Conservation (phyloP, 805 yeast species). For the Metschnikowia lunata region DNA sequence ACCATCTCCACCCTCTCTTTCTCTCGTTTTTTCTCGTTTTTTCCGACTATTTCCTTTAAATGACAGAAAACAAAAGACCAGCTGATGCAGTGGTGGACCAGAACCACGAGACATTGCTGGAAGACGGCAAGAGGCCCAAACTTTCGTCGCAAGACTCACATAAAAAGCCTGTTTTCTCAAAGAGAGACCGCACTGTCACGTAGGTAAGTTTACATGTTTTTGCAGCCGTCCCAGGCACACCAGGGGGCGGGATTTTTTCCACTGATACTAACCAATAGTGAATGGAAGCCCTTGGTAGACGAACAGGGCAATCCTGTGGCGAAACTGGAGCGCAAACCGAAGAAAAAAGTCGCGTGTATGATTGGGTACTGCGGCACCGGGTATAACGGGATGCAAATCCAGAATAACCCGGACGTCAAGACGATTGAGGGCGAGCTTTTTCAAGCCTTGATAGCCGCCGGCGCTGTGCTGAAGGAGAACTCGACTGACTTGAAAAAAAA, state of each 20-base stretch:
- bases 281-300: constrained; percentile 46
- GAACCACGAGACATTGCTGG: constrained; percentile 4
- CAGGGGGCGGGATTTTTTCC: too few species aligned
- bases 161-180: constrained; percentile 10
- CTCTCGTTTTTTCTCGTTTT: too few species aligned
- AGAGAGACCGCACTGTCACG: constrained; percentile 41
- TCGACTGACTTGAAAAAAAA: constrained; percentile 83
- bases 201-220: constrained; percentile 48
- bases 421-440: constrained; percentile 91
- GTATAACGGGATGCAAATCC: constrained; percentile 90
- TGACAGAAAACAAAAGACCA: constrained; percentile 7
- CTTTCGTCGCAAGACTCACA: background rate
- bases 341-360: constrained; percentile 84
- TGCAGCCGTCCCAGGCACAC: too few species aligned
- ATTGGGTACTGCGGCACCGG: constrained; percentile 96
- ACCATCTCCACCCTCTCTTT: too few species aligned
- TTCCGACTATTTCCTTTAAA: background rate
- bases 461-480: constrained; percentile 83
- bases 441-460: constrained; percentile 77
- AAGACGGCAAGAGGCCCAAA: constrained; percentile 8
- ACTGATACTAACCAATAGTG: constrained; percentile 19
- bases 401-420: constrained; percentile 70
- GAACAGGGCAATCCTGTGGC: constrained; percentile 59
- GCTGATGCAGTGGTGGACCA: constrained; percentile 12
- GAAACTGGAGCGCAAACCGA: constrained; percentile 65